Conservation (phyloP, 805 yeast species). For the Ogataea zsoltii region DNA sequence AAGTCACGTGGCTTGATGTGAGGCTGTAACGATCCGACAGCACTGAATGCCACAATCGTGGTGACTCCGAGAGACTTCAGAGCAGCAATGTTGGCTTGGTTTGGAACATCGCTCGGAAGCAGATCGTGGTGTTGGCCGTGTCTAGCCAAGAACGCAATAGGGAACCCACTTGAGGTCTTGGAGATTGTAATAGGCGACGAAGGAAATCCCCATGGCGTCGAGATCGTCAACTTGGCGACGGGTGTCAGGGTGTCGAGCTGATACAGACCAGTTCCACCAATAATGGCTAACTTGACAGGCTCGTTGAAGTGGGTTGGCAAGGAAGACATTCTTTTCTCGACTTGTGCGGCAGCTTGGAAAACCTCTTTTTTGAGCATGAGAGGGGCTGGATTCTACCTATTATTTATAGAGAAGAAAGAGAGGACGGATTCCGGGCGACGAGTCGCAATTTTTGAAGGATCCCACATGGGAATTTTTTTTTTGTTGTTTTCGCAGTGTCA, state of each 20-base stretch:
- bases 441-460: not conserved
- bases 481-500: too few species aligned
- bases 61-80: slow-evolving; percentile 83
- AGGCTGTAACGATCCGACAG: slow-evolving; percentile 92
- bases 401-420: too few species aligned
- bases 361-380: slow-evolving; percentile 6
- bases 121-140: slow-evolving; percentile 90
- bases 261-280: slow-evolving; percentile 98
- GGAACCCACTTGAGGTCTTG: slow-evolving; percentile 71
- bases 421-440: not conserved
- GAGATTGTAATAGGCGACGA: slow-evolving; percentile 92
- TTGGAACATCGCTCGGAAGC: slow-evolving; percentile 90
- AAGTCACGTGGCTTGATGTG: slow-evolving; percentile 94
- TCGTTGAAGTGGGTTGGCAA: slow-evolving; percentile 45
- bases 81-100: slow-evolving; percentile 94
- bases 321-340: slow-evolving; percentile 6
- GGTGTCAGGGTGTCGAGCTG: slow-evolving; percentile 79
- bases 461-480: not conserved
- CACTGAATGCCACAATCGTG: slow-evolving; percentile 88
- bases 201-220: slow-evolving; percentile 98
- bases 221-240: slow-evolving; percentile 76
- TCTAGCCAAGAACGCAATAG: slow-evolving; percentile 91
- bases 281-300: slow-evolving; percentile 80
- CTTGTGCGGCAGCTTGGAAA: slow-evolving; percentile 3
- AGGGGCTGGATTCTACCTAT: not conserved